Evolutionary conservation across 1,284 basidiomycete species (phyloP).

Genomic region (Ceratobasidium sp.): DNA sequence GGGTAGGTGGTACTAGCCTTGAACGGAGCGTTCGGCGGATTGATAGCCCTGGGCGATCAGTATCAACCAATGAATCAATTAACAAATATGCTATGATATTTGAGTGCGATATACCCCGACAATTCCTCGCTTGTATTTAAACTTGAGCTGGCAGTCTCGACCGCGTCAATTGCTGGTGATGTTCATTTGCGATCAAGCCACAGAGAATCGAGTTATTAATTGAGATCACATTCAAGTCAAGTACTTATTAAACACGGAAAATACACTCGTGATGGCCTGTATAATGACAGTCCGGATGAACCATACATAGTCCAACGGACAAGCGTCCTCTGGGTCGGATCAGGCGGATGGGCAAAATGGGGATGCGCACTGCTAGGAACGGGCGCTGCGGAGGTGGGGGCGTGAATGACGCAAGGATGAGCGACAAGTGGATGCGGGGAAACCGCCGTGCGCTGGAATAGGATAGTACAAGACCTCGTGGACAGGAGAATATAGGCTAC

Average conservation of each 20-base stretch:
- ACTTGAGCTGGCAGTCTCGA: neutral
- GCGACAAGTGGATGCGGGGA: conserved; percentile 9
- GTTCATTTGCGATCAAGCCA: neutral
- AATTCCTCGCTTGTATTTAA: conserved; percentile 25
- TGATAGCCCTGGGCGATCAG: conserved; percentile 41
- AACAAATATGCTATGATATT: neutral
- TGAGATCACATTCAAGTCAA: conserved; percentile 14
- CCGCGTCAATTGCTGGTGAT: neutral
- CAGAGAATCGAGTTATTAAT: neutral
- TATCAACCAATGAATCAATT: conserved; percentile 23
- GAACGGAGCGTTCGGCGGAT: conserved; percentile 20
- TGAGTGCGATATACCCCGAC: neutral
- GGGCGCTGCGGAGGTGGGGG: neutral
- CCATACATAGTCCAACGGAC: conserved; percentile 4
- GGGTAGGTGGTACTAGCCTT: neutral
- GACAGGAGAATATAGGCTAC: conserved; percentile 13
- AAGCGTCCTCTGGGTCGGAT: conserved; percentile 10
- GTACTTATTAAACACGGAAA: conserved; percentile 25
- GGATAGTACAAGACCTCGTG: neutral
- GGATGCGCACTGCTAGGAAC: conserved; percentile 6
- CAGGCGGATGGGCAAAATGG: conserved; percentile 3
- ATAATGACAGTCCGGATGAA: conserved; percentile 23
- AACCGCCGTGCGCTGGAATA: conserved; percentile 14
- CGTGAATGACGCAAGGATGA: neutral
- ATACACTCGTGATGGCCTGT: conserved; percentile 35